phyloP scores from a whole-genome alignment of 495 filamentous ascomycete genomes.

The Coniosporium apollinis region DNA sequence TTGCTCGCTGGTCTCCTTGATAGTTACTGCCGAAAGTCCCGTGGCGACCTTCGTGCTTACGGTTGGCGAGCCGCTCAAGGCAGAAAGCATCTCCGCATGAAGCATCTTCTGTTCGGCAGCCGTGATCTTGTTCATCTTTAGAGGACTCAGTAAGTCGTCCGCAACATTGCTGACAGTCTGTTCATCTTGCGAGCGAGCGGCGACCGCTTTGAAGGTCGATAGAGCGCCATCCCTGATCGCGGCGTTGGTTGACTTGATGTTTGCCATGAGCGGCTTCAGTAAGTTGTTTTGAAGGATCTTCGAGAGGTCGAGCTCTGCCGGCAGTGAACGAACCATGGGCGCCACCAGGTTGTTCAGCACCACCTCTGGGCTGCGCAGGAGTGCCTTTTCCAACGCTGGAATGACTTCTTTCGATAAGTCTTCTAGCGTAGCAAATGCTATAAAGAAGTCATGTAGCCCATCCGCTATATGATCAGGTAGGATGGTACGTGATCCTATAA shows the following conservation, averaged over 20 bases:
- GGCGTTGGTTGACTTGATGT: slow-evolving; percentile 74
- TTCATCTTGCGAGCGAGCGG: slow-evolving; percentile 38
- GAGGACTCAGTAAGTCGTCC: slow-evolving; percentile 57
- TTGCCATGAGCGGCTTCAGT: slow-evolving; percentile 70
- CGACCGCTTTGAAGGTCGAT: slow-evolving; percentile 49
- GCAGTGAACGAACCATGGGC: slow-evolving; percentile 49
- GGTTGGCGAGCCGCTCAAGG: slow-evolving; percentile 36
- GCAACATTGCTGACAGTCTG: slow-evolving; percentile 42
- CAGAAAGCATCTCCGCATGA: slow-evolving; percentile 59
- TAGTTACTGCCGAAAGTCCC: slow-evolving; percentile 42
- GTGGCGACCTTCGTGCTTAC: slow-evolving; percentile 48
- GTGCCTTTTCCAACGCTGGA: slow-evolving; percentile 70
- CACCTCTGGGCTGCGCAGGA: slow-evolving; percentile 80
- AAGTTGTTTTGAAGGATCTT: slow-evolving; percentile 49
- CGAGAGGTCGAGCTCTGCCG: slow-evolving; percentile 57
- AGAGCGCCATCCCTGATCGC: slow-evolving; percentile 58
- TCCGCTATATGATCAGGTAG: slow-evolving; percentile 55
- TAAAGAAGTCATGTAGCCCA: slow-evolving; percentile 71
- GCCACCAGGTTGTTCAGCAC: slow-evolving; percentile 61
- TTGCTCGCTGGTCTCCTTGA: slow-evolving; percentile 75
- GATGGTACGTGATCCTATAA: slow-evolving; percentile 58
- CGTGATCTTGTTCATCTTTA: slow-evolving; percentile 67
- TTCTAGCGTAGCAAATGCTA: slow-evolving; percentile 50
- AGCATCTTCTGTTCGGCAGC: slow-evolving; percentile 64
- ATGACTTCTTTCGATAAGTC: slow-evolving; percentile 61